A percentile compares a stretch with the other conserved stretches of the same genome.
phyloP scores from a whole-genome alignment of 2,329 filamentous ascomycete species.

The Herpotrichia juniperi region DNA sequence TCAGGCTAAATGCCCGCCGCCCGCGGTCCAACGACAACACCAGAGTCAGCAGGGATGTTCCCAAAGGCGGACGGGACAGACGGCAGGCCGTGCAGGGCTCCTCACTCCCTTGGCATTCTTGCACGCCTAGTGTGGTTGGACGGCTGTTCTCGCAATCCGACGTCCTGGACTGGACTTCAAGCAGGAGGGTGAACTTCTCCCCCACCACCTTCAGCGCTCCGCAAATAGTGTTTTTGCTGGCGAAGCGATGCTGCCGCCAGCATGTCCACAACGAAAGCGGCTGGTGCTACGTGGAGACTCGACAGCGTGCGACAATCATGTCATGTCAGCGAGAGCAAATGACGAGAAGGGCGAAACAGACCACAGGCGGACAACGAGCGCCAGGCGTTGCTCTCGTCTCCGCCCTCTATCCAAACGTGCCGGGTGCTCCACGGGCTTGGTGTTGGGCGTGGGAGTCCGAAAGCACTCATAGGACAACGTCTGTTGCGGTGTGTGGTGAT shows the following conservation, averaged over 20 bases:
- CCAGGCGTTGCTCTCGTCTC: constrained; percentile 14
- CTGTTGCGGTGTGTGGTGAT: constrained; percentile 45
- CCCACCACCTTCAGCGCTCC: constrained; percentile 16
- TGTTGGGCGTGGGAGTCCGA: constrained; percentile 40
- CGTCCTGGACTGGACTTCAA: constrained; percentile 17
- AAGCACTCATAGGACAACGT: constrained; percentile 34
- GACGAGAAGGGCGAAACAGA: constrained; percentile 18
- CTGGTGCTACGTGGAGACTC: constrained; percentile 47
- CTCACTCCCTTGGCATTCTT: constrained; percentile 22
- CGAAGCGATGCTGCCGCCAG: constrained; percentile 1
- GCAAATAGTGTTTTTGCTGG: constrained; percentile 9
- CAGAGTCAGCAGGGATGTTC: constrained; percentile 33
- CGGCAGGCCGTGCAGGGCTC: constrained; percentile 40
- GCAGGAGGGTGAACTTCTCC: neutral
- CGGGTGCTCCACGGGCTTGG: constrained; percentile 41
- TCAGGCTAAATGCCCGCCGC: constrained; percentile 45
- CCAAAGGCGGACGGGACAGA: constrained; percentile 39
- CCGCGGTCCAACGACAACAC: constrained; percentile 21
- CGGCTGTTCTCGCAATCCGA: constrained; percentile 29
- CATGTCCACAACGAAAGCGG: constrained; percentile 18
- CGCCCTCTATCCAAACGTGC: constrained; percentile 41
- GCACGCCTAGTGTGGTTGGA: constrained; percentile 27
- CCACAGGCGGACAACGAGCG: too few species aligned
- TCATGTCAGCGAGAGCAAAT: constrained; percentile 37
- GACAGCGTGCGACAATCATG: constrained; percentile 42